Base-by-base conservation (phyloP, 805 yeast species). In the Yamadazyma olivae region DNA sequence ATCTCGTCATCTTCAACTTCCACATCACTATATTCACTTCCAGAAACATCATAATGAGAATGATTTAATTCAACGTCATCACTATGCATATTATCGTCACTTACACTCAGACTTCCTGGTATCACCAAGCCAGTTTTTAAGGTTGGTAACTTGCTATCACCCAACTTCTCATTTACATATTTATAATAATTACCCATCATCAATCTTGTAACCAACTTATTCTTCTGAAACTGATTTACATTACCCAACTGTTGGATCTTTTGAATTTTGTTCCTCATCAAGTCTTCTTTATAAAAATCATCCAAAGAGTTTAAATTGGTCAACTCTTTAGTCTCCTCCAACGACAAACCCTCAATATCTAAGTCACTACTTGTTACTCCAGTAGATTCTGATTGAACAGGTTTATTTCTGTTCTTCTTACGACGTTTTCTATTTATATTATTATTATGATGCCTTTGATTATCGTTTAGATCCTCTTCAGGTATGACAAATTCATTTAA, bases 161-260 rank as follows among this genome's bases (percentile, higher is more conserved):
- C 56, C 43, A 44, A 46, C 50, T 51, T 57, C 48, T 53, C 57
- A 38, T 61, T 59, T 22, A 69, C 53, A 43, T 72, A 75, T 40
- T 74, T 75, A 40, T 74, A 70, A 41, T 76, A 78, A 30, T 83
- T 76, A 6, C 82, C 77, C 75, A 82, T 79, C 88, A 81, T 81
- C 35, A 82, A 58, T 41, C 73, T 67, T 29, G 83, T 84, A 13
- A 80, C 77, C 39, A 81, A 49, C 48, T 61, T 64, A 39, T 75
- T 66, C 44, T 75, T 69, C 56, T 67, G 64, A 23, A 53, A 40
- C 35, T 76, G 74, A 19, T 57, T 50, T 25, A 76, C 44, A 26
- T 54, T 51, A 7, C 45, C 47, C 35, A 69, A 51, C 3, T 53
- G 49, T 33, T 75, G 66, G 36, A 76, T 75, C 33, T 56, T 55